Evolutionary conservation across 2,329 filamentous ascomycete genomes (phyloP), one percentile per base, ranked within the genome.

Genomic region (Fusarium oxysporum): DNA sequence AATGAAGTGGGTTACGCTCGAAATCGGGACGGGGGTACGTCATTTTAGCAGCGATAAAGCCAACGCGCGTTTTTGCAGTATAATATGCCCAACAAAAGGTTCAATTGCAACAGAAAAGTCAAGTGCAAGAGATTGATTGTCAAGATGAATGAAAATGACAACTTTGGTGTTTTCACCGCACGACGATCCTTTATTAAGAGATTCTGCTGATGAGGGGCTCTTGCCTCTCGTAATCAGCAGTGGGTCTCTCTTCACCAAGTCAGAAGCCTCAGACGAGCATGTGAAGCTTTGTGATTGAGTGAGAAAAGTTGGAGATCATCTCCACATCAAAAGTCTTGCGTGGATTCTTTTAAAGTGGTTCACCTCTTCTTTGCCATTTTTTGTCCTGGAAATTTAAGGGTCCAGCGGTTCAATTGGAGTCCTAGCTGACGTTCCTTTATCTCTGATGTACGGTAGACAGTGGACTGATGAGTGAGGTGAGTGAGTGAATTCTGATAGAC

Each of bases 11-110:
- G 37, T 82, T 80, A 61, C 90, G 89, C 60, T 87, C 78, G 79
- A 92, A 92, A 80, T 92, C 90, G 2, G 91, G 90, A 61, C 91
- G 89, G 30, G 91, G 91, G 73, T 93, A 92, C 53, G 74, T 75
- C 76, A 78, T 78, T n/a, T 56, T 66, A 47, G 43, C 16, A 37
- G 41, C 41, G 62, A 48, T 47, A 21, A 45, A 23, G 14, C 12
- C 12, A 13, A n/a, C 10, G n/a, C 30, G 33, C 11, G 30, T 16
- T 23, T 23, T 23, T 19, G 9, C 35, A 23, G 16, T 37, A 25
- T 19, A 30, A 45, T 14, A 9, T 5, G 25, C 37, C 35, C 21
- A 53, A 44, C 17, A 50, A 54, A 28, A 55, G 30, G 14, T 32
- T 63, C 38, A 71, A 57, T 54, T 61, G 38, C 37, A 41, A 21